Evolutionary conservation across 2,329 filamentous ascomycete genomes (phyloP).

Genomic region (Leptographium lundbergii): DNA sequence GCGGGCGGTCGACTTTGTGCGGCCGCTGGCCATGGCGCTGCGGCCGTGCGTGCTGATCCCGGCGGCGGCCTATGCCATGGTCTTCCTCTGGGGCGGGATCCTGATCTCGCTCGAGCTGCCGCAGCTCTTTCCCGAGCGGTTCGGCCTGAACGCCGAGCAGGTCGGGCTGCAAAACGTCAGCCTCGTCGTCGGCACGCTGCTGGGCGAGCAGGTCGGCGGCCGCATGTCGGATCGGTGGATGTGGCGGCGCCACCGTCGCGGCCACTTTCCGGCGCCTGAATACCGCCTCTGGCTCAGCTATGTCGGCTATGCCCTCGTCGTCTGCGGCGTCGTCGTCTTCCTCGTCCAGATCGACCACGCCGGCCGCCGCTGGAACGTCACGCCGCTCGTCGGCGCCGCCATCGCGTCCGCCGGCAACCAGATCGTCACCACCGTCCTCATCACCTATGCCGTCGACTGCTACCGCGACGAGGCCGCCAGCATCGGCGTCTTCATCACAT

Average conservation of each 20-base stretch:
- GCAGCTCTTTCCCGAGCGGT: slow-evolving; percentile 41
- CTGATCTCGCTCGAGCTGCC: slow-evolving; percentile 46
- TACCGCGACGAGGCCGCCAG: slow-evolving; percentile 37
- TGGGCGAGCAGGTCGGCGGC: slow-evolving; percentile 47
- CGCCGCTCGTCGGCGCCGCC: slow-evolving; percentile 39
- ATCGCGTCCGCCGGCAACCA: slow-evolving; percentile 29
- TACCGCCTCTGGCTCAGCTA: slow-evolving; percentile 46
- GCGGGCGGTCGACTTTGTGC: slow-evolving; percentile 34
- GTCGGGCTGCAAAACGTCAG: slow-evolving; percentile 45
- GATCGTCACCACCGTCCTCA: slow-evolving; percentile 41
- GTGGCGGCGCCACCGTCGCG: slow-evolving; percentile 23
- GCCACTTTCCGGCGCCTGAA: slow-evolving; percentile 27
- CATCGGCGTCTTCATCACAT: slow-evolving; percentile 45
- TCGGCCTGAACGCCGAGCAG: slow-evolving; percentile 42
- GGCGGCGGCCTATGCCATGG: slow-evolving; percentile 39
- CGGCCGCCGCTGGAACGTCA: slow-evolving; percentile 34
- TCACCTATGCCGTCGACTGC: slow-evolving; percentile 49
- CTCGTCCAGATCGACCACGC: slow-evolving; percentile 25
- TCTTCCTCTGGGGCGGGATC: slow-evolving; percentile 41
- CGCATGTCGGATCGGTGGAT: slow-evolving; percentile 41
- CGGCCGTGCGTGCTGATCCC: slow-evolving; percentile 37
- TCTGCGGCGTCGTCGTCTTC: slow-evolving; percentile 41
- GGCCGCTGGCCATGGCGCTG: slow-evolving; percentile 29
- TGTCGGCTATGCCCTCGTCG: slow-evolving; percentile 33
- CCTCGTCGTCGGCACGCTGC: slow-evolving; percentile 41